Conservation (phyloP, 1,284 basidiomycete genomes). For the Stereum hirsutum region DNA sequence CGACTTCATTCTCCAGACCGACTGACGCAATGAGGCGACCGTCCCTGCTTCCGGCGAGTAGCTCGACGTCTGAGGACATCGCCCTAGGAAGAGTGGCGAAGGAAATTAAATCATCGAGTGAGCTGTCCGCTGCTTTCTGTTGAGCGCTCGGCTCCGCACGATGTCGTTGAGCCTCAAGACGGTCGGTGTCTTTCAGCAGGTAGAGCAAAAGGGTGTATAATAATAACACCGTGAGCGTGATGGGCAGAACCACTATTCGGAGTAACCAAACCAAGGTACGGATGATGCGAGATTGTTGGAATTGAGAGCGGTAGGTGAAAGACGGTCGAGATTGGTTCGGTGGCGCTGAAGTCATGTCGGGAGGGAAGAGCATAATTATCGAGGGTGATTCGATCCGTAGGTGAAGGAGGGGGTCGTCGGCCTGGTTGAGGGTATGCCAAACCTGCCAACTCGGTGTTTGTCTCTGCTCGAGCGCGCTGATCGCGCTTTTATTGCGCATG, state of each 20-base stretch:
- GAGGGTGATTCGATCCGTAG: constrained; percentile 75
- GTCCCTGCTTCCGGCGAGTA: constrained; percentile 64
- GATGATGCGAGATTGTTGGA: constrained; percentile 38
- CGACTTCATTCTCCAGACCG: constrained; percentile 70
- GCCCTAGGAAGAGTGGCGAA: constrained; percentile 71
- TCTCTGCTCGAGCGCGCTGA: constrained; percentile 9
- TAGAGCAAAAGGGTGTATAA: constrained; percentile 83
- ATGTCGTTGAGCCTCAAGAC: constrained; percentile 79
- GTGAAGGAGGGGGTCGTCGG: constrained; percentile 61
- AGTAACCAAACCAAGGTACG: constrained; percentile 62
- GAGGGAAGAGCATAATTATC: constrained; percentile 57
- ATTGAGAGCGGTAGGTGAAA: constrained; percentile 26
- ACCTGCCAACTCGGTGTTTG: constrained; percentile 51
- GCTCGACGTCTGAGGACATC: constrained; percentile 74
- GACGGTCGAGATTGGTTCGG: constrained; percentile 12
- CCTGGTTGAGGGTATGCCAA: constrained; percentile 80
- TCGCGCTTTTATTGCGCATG: constrained; percentile 16
- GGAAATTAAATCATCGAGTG: constrained; percentile 37
- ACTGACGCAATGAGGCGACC: constrained; percentile 60
- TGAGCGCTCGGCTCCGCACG: constrained; percentile 30
- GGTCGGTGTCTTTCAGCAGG: constrained; percentile 85
- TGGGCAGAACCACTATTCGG: constrained; percentile 82
- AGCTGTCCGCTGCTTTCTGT: constrained; percentile 22
- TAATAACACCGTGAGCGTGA: constrained; percentile 64
- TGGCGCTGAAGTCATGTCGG: constrained; percentile 7